Evolutionary conservation across 345 rosid genomes (phyloP).

Genomic region (Bruguiera parviflora): DNA sequence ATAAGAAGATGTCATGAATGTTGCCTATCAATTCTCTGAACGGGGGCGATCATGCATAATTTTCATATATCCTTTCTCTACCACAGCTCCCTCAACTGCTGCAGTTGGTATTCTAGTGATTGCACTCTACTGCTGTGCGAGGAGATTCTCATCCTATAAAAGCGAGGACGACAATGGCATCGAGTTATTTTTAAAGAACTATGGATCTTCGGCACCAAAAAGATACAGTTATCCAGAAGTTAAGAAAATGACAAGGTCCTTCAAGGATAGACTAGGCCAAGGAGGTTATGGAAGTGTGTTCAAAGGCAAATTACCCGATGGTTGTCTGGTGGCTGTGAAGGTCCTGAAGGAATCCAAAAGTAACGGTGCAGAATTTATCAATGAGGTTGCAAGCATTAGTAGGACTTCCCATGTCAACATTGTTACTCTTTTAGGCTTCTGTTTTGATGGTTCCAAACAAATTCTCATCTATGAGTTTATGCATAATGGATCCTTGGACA

Average conservation of each 20-base stretch:
- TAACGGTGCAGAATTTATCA: constrained; percentile 19
- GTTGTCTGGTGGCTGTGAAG: constrained; percentile 10
- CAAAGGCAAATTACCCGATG: constrained; percentile 15
- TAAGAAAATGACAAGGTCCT: constrained; percentile 11
- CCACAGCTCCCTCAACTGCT: neutral
- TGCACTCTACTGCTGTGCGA: neutral
- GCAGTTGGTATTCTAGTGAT: neutral
- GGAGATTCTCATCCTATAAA: neutral
- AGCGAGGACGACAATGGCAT: neutral
- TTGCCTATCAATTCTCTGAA: too few species aligned
- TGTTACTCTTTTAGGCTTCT: constrained; percentile 9
- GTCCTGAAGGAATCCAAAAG: constrained; percentile 11
- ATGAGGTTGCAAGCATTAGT: constrained; percentile 16
- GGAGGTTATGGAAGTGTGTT: constrained; percentile 17
- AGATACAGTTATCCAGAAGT: constrained; percentile 14
- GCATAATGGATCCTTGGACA: constrained; percentile 12
- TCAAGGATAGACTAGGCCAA: constrained; percentile 4
- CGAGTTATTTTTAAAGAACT: neutral
- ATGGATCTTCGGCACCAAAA: neutral
- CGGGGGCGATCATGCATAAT: neutral
- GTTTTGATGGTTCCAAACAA: neutral
- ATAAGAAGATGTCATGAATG: too few species aligned
- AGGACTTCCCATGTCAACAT: constrained; percentile 16
- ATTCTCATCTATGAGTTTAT: constrained; percentile 10
- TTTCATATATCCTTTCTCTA: neutral